phyloP scores from a whole-genome alignment of 2,329 filamentous ascomycete species.

The Calonectria pseudoturangicola region DNA sequence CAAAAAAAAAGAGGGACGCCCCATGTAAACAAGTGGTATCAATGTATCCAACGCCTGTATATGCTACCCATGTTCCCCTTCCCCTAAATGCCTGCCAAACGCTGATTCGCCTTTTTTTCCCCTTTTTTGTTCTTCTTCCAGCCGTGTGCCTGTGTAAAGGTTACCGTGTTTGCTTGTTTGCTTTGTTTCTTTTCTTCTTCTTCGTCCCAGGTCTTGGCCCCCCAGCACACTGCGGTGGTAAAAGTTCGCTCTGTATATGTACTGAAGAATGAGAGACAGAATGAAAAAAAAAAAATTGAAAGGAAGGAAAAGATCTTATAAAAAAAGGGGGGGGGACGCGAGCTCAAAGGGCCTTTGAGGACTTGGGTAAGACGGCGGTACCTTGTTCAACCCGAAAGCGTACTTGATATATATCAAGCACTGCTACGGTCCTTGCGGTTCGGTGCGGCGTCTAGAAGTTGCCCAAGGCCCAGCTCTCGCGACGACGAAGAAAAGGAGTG shows the following conservation, averaged over 20 bases:
- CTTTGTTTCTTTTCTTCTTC: not conserved
- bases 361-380: constrained; percentile 1
- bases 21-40: constrained; percentile 51
- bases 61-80: constrained; percentile 49
- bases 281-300: constrained; percentile 41
- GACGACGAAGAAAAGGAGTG: constrained; percentile 49
- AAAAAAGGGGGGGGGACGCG: constrained; percentile 9
- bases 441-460: constrained; percentile 40
- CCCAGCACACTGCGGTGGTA: constrained; percentile 27
- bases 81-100: constrained; percentile 32
- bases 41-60: constrained; percentile 55
- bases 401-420: not conserved
- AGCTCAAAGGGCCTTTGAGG: constrained; percentile 21
- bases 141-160: constrained; percentile 26
- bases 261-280: constrained; percentile 39
- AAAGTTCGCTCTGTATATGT: constrained; percentile 43
- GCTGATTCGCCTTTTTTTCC: constrained; percentile 4
- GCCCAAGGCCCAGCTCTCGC: constrained; percentile 52
- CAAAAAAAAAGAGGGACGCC: constrained; percentile 23
- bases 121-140: not conserved
- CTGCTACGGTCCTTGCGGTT: not conserved
- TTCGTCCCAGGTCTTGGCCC: constrained; percentile 18
- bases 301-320: constrained; percentile 35
- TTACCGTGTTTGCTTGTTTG: not conserved
- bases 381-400: not conserved